Base-by-base conservation (phyloP, 2,329 filamentous ascomycete species). In the Nigrospora osmanthi region DNA sequence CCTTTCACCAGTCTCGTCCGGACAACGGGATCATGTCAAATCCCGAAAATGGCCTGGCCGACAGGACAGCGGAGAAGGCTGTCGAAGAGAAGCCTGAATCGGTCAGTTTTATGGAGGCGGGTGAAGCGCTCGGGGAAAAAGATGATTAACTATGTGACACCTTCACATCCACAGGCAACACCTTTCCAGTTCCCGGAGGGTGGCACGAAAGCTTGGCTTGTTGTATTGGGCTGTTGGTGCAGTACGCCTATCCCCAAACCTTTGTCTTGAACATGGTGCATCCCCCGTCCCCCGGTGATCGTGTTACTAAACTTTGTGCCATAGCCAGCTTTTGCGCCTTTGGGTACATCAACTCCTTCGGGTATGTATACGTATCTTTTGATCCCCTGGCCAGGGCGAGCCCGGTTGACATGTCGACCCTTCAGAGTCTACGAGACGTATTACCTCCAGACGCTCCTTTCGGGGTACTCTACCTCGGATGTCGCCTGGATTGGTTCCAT, bases 401-500 rank as follows among this genome's bases (percentile, higher is more conserved):
- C 19, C 19, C n/a, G 7, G 19, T 7, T 23, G 19, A 23, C 19
- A 23, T 23, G 7, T 7, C 7, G 19, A 7, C 19, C 19, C 19
- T 4, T 5, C 19, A 42, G 40, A 12, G 58, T 67, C 5, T 70
- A 73, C 42, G 63, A 68, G 44, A 62, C 66, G 1, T 72, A 69
- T 52, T 73, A 72, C 54, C 50, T 65, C 41, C 45, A 52, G 1
- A 60, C 70, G 23, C 58, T 63, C 37, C 48, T 54, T 30, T 54
- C 49, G 23, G 44, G 55, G 2, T 58, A 64, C 15, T 58, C 69
- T 0, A 67, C 72, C 1, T 66, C 66, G 0, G 52, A 55, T 31
- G 66, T 71, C n/a, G 62, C 68, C 11, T 71, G 67, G 67, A 66
- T 71, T 31, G 68, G 68, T 11, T 63, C 66, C 2, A 57, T 68